Evolutionary conservation across 2,329 filamentous ascomycete species (phyloP).

Genomic region (Scytalidium lignicola): DNA sequence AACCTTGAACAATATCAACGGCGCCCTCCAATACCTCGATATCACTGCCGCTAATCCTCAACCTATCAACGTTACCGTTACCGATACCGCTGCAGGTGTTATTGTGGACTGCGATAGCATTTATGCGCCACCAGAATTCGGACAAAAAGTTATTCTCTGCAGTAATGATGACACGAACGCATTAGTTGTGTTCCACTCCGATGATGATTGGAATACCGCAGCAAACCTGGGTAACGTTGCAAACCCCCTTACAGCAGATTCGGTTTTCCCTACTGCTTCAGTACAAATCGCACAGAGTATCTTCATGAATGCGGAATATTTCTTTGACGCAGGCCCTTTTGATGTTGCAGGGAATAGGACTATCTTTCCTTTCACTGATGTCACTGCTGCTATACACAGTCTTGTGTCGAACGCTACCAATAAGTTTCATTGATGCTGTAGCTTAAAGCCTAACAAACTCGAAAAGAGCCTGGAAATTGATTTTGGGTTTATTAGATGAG

Average conservation of each 20-base stretch:
- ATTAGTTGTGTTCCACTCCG: background rate
- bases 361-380: background rate
- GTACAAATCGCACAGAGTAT: conserved; percentile 1
- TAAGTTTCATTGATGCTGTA: too few species aligned
- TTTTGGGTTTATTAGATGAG: too few species aligned
- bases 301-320: background rate
- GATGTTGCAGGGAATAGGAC: background rate
- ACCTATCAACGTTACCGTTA: background rate
- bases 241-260: background rate
- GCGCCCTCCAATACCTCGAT: background rate
- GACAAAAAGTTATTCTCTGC: background rate
- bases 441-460: too few species aligned
- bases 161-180: background rate
- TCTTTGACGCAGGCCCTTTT: background rate
- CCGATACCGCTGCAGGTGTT: too few species aligned
- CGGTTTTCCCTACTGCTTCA: background rate
- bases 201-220: background rate
- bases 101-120: too few species aligned
- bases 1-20: background rate
- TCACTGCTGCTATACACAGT: background rate
- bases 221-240: background rate
- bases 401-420: too few species aligned
- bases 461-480: too few species aligned
- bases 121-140: too few species aligned
- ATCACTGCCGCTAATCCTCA: background rate